Percentiles rank a stretch among this genome's conserved stretches.
phyloP scores from a whole-genome alignment of 2,329 filamentous ascomycete species.

The Trichoderma polysporum region DNA sequence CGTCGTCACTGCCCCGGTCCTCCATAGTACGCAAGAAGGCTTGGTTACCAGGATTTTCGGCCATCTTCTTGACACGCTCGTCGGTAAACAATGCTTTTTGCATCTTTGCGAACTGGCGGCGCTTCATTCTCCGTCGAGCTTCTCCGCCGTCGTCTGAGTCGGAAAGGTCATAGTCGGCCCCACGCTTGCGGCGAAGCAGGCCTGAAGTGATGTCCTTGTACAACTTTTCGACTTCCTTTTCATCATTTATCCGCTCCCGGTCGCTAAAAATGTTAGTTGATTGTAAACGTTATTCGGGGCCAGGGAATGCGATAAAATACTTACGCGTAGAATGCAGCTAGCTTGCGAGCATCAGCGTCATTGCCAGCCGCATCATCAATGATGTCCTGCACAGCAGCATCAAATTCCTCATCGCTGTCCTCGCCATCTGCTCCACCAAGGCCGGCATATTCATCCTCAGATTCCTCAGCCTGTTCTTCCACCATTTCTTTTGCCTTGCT shows the following conservation, averaged over 20 bases:
- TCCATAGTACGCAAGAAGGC: conserved; percentile 91
- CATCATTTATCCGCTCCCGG: conserved; percentile 75
- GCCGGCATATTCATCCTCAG: conserved; percentile 96
- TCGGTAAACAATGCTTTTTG: conserved; percentile 83
- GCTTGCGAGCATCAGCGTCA: conserved; percentile 73
- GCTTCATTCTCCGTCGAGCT: conserved; percentile 74
- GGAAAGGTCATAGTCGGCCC: conserved; percentile 78
- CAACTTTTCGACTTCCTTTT: conserved; percentile 85
- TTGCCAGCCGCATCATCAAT: conserved; percentile 82
- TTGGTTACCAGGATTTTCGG: conserved; percentile 81
- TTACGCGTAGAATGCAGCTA: conserved; percentile 88
- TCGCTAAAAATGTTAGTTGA: conserved; percentile 54
- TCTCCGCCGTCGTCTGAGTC: conserved; percentile 89
- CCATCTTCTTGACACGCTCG: conserved; percentile 87
- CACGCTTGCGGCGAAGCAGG: conserved; percentile 78
- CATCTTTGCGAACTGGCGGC: conserved; percentile 87
- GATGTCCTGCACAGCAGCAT: conserved; percentile 77
- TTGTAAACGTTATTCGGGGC: not conserved
- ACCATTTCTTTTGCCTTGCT: conserved; percentile 85
- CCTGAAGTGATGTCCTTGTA: conserved; percentile 92
- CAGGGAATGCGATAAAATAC: conserved; percentile 41
- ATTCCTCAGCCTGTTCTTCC: conserved; percentile 93
- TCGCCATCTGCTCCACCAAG: conserved; percentile 89
- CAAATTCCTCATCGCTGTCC: conserved; percentile 70
- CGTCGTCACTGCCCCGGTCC: conserved; percentile 73